These are phyloP conservation scores for Echium plantagineum DNA, from an alignment of 257 asterid species.

Conservation along the genomic window DNA sequence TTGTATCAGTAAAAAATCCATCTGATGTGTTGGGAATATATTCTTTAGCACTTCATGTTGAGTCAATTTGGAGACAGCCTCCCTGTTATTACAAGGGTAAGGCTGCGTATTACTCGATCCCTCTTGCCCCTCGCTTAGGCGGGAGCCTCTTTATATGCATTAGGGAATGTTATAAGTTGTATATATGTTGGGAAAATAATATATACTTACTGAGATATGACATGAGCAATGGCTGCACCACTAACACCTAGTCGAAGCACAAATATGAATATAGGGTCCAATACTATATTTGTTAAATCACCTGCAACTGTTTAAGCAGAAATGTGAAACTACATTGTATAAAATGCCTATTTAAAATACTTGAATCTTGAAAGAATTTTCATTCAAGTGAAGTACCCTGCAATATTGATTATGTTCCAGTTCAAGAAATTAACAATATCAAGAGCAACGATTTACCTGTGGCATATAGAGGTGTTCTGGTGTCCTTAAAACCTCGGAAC, in stretches of 20 bases:
- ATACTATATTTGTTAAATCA: constrained; percentile 52
- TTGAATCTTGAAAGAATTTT: too few relatives aligned
- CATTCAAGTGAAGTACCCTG: too few relatives aligned
- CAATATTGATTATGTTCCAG: too few relatives aligned
- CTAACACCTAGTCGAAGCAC: constrained; percentile 61
- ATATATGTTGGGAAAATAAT: neutral
- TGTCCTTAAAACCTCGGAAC: constrained; percentile 89
- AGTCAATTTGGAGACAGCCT: too few relatives aligned
- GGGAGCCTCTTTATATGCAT: too few relatives aligned
- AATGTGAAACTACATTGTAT: neutral
- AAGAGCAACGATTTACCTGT: constrained; percentile 39
- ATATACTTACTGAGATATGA: constrained; percentile 73
- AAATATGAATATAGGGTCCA: constrained; percentile 85
- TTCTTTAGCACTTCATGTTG: too few relatives aligned
- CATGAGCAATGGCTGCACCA: constrained; percentile 99
- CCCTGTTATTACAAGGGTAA: too few relatives aligned
- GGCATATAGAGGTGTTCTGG: constrained; percentile 79
- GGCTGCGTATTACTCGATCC: too few relatives aligned
- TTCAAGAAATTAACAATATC: too few relatives aligned
- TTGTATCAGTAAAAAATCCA: neutral
- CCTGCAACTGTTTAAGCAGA: constrained; percentile 47
- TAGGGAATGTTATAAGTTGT: too few relatives aligned
- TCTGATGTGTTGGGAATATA: neutral
- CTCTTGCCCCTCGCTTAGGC: too few relatives aligned
- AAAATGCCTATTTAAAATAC: neutral